These are phyloP conservation scores for Phytophthora hibernalis DNA, from an alignment of 352 stramenopile genomes.

Conservation along the genomic window DNA sequence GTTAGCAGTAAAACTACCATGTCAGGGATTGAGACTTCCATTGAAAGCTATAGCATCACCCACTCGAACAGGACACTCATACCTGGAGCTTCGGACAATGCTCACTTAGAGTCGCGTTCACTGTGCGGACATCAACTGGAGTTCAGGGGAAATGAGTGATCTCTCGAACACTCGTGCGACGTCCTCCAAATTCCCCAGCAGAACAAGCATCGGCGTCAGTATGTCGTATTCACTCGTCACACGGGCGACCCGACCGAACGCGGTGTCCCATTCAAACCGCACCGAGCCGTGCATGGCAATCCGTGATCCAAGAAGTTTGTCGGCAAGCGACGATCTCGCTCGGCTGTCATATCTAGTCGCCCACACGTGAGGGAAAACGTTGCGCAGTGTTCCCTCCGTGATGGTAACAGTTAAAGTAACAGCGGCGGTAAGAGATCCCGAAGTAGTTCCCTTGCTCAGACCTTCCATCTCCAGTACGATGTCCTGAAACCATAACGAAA, in stretches of 20 bases:
- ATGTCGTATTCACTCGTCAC: conserved; percentile 1
- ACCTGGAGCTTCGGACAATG: background rate
- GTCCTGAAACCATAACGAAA: conserved; percentile 8
- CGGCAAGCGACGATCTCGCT: background rate
- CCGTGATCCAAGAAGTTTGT: conserved; percentile 2
- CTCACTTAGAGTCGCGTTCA: background rate
- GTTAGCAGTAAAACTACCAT: too few species aligned
- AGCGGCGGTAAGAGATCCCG: background rate
- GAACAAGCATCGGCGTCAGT: background rate
- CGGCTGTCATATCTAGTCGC: background rate
- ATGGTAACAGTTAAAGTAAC: background rate
- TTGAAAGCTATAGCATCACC: too few species aligned
- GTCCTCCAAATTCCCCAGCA: conserved; percentile 3
- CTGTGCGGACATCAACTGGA: background rate
- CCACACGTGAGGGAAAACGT: conserved; percentile 1
- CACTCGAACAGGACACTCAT: too few species aligned
- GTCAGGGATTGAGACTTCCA: too few species aligned
- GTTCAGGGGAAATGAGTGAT: background rate
- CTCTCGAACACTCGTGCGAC: conserved; percentile 6
- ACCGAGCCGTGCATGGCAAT: conserved; percentile 7
- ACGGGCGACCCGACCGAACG: background rate
- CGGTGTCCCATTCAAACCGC: background rate
- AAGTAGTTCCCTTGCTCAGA: background rate
- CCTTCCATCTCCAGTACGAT: conserved; percentile 1
- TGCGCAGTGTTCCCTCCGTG: conserved; percentile 5